phyloP scores from a whole-genome alignment of 257 asterid species.

The Salvia miltiorrhiza region DNA sequence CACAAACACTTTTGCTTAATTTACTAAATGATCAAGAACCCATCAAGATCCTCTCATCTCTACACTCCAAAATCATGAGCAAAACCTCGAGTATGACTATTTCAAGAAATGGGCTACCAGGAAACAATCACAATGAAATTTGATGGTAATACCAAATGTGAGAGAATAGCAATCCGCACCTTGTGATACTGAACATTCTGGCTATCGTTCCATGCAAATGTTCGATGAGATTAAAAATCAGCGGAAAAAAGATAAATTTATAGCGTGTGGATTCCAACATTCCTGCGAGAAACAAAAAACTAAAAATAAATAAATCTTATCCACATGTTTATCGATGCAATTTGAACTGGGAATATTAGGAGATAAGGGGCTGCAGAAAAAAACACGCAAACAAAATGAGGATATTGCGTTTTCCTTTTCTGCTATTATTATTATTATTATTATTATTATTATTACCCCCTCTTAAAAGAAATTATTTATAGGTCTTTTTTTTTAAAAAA shows the following conservation, averaged over 20 bases:
- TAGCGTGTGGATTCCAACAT: conserved; percentile 5
- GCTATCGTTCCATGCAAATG: neutral
- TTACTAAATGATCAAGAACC: neutral
- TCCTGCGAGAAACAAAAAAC: neutral
- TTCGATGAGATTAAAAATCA: neutral
- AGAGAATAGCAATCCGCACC: conserved; percentile 15
- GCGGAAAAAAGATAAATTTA: neutral
- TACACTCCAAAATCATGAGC: neutral
- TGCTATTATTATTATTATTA: neutral
- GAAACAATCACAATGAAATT: neutral
- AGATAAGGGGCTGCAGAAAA: conserved; percentile 12
- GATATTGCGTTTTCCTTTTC: neutral
- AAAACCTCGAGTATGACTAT: neutral
- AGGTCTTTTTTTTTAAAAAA: no score
- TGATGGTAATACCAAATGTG: neutral
- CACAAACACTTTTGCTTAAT: neutral
- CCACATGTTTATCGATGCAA: conserved; percentile 22
- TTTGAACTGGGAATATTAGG: neutral
- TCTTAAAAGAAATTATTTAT: no score
- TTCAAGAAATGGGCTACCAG: conserved; percentile 4
- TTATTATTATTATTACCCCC: no score
- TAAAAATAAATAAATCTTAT: conserved; percentile 1
- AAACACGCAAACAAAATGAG: neutral
- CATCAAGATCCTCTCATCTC: conserved; percentile 1
- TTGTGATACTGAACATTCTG: conserved; percentile 1